Base-by-base conservation (phyloP, 2,329 filamentous ascomycete genomes). In the Beauveria sp. region DNA sequence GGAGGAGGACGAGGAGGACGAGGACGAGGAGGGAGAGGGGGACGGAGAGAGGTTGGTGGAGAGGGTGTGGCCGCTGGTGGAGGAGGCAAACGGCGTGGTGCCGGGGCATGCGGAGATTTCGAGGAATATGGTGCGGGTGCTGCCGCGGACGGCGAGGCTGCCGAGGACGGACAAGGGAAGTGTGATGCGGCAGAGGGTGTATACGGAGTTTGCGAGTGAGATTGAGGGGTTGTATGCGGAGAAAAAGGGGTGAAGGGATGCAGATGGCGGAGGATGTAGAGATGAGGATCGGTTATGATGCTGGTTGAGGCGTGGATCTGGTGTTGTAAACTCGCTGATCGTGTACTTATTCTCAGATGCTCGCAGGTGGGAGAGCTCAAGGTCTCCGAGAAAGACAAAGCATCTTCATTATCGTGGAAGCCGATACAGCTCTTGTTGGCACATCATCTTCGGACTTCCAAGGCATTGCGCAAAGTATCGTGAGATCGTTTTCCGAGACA, bases 151-250 rank as follows among this genome's bases (percentile, higher is more conserved):
- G 24, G 22, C 43, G 49, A 42, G 16, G 42, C 46, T 54, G 26
- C 58, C 58, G 30, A 9, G 58, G 20, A 61, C 58, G 40, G 58
- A 61, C 34, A 56, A 61, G 51, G 58, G 58, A 1, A 61, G 43
- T 40, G 51, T 61, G 16, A 50, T 61, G n/a, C 28, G 58, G 34
- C 50, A 43, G 12, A 34, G 34, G 45, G 51, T 51, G 9, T 56
- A 50, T 16, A 7, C 1, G 2, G 22, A 55, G 12, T 61, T 61
- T 56, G 59, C 43, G 52, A 47, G 22, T 3, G 59, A 61, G 18
- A 61, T 56, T 26, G 52, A 61, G n/a, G 34, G 16, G 14, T 14
- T 61, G 28, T 61, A 61, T 47, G 40, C 22, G 1, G 42, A 54
- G 24, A 5, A 5, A 9, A 34, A 5, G 34, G n/a, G 28, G 18